phyloP scores from a whole-genome alignment of 2,329 filamentous ascomycete genomes.

The Monosporascus cannonballus region DNA sequence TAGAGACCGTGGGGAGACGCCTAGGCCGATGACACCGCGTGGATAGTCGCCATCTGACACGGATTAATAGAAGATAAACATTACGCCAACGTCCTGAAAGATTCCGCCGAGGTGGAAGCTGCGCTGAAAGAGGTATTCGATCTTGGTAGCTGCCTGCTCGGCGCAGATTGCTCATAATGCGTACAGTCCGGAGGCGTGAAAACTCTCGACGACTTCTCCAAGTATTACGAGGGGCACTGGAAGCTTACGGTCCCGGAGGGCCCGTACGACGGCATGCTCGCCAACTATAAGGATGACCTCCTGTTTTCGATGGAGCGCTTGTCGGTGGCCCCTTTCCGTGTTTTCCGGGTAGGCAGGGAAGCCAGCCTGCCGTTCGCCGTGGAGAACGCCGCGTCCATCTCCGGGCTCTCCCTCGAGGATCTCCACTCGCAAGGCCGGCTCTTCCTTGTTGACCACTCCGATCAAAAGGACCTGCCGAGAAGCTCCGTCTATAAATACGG shows the following conservation, averaged over 20 bases:
- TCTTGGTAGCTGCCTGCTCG: not conserved
- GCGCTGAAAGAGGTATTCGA: not conserved
- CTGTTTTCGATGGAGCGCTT: conserved; percentile 43
- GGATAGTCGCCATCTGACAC: not conserved
- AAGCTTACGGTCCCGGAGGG: conserved; percentile 29
- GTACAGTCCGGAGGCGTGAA: not conserved
- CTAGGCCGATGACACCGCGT: not conserved
- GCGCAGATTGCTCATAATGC: not conserved
- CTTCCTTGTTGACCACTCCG: conserved; percentile 36
- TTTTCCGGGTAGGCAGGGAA: conserved; percentile 26
- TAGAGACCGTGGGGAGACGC: too few species aligned
- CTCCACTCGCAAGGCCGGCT: conserved; percentile 32
- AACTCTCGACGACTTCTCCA: conserved; percentile 27
- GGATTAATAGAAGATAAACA: not conserved
- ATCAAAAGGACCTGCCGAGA: conserved; percentile 23
- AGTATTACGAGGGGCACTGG: conserved; percentile 38
- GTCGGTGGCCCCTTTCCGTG: conserved; percentile 33
- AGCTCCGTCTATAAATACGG: conserved; percentile 23
- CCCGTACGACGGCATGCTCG: conserved; percentile 28
- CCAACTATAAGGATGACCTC: conserved; percentile 40
- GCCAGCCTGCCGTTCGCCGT: conserved; percentile 33
- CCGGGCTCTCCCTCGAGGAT: conserved; percentile 23
- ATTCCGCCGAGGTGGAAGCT: not conserved
- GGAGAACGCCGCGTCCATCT: conserved; percentile 25
- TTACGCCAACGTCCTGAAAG: not conserved